A percentile compares a stretch with the other conserved stretches of the same genome.
Conservation (phyloP, 2,329 filamentous ascomycete genomes). For the Talaromyces funiculosus region DNA sequence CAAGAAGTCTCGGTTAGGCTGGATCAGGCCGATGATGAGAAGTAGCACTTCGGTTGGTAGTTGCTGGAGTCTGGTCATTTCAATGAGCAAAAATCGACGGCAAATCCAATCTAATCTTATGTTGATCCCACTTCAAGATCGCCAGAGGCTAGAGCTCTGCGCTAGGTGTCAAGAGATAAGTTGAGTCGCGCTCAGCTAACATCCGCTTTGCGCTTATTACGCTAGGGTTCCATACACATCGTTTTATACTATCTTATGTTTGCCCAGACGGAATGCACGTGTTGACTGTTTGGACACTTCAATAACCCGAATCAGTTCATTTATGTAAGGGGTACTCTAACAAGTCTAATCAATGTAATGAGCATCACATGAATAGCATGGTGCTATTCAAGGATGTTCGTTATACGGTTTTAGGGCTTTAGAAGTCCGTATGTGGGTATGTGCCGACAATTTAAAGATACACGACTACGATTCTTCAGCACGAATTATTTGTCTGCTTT, state of each 20-base stretch:
- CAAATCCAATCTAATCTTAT: no score
- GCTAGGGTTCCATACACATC: neutral
- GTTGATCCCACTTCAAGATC: neutral
- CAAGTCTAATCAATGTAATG: neutral
- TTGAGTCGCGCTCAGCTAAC: neutral
- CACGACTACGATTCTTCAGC: neutral
- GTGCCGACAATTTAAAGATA: neutral
- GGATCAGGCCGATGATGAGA: conserved; percentile 13
- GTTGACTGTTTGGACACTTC: neutral
- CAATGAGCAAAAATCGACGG: neutral
- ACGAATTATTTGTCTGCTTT: no score
- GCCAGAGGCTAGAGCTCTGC: neutral
- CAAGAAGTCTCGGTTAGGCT: conserved; percentile 15
- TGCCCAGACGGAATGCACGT: neutral
- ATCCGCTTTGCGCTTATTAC: neutral
- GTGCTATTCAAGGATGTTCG: neutral
- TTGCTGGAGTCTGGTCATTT: neutral
- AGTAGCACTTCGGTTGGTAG: conserved; percentile 1
- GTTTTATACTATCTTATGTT: neutral
- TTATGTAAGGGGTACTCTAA: neutral
- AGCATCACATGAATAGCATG: neutral
- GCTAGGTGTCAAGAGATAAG: neutral
- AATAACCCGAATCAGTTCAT: neutral
- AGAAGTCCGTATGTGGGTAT: neutral
- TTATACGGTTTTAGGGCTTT: neutral